Percentiles rank a stretch among this genome's conserved stretches.
These are phyloP conservation scores for Candida sp. DNA, from an alignment of 1,139 yeast genomes.

Conservation along the genomic window DNA sequence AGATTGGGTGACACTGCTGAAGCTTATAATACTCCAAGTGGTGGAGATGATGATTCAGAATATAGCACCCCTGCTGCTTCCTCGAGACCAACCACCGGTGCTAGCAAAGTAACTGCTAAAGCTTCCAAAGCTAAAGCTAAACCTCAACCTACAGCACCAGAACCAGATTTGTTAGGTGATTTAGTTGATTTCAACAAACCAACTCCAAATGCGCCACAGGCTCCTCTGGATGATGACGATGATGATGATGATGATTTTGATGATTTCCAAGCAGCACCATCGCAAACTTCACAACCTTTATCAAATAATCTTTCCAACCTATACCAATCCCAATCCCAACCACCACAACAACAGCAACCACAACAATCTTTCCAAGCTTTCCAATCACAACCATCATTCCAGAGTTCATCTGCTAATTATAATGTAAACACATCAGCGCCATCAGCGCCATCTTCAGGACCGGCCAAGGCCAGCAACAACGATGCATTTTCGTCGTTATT, in stretches of 20 bases:
- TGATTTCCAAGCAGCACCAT: slow-evolving; percentile 84
- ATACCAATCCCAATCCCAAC: slow-evolving; percentile 22
- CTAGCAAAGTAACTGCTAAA: slow-evolving; percentile 41
- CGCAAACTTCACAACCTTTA: slow-evolving; percentile 29
- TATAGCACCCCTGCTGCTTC: slow-evolving; percentile 16
- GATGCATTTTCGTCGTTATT: slow-evolving; percentile 87
- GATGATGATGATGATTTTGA: slow-evolving; percentile 88
- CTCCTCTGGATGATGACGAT: slow-evolving; percentile 14
- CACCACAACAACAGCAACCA: slow-evolving; percentile 6
- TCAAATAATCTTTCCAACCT: slow-evolving; percentile 40
- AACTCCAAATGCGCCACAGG: slow-evolving; percentile 13
- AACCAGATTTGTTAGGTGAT: slow-evolving; percentile 50
- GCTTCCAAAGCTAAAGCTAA: slow-evolving; percentile 13
- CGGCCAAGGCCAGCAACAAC: slow-evolving; percentile 37
- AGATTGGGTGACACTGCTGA: slow-evolving; percentile 58
- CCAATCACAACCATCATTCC: slow-evolving; percentile 8
- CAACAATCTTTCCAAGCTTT: slow-evolving; percentile 4
- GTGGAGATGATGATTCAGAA: slow-evolving; percentile 37
- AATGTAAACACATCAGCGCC: slow-evolving; percentile 7
- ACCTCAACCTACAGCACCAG: slow-evolving; percentile 22
- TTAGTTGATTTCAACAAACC: slow-evolving; percentile 49
- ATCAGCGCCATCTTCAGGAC: slow-evolving; percentile 27
- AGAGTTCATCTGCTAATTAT: slow-evolving; percentile 12
- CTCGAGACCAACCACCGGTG: slow-evolving; percentile 39
- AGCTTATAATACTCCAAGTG: slow-evolving; percentile 36